Evolutionary conservation across 179 eudicot species (phyloP).

Genomic region (Monotropa hypopitys): DNA sequence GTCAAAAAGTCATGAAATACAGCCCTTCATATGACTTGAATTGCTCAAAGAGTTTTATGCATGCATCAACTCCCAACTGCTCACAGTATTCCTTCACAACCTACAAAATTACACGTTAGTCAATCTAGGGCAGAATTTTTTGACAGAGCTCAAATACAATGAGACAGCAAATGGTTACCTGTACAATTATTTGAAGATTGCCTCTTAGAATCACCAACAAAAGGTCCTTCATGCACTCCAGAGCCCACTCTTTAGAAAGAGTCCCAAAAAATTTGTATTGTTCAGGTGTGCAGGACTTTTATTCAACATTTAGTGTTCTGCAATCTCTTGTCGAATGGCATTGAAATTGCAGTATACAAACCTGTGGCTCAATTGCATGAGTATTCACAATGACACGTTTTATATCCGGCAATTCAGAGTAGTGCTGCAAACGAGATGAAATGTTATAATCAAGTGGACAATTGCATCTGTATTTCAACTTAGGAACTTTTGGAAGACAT

Average conservation of each 20-base stretch:
- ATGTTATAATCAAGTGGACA: background rate
- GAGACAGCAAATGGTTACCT: constrained; percentile 29
- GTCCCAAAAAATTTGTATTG: constrained; percentile 94
- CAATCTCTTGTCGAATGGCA: no score
- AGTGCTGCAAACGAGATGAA: constrained; percentile 47
- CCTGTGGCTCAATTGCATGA: constrained; percentile 99
- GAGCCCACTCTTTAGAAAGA: constrained; percentile 80
- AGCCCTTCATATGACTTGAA: constrained; percentile 85
- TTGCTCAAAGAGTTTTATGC: constrained; percentile 85
- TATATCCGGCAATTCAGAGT: constrained; percentile 69
- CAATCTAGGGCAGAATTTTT: background rate
- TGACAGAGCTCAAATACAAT: background rate
- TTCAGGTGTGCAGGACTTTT: no score
- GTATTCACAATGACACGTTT: constrained; percentile 96
- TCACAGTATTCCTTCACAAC: constrained; percentile 85
- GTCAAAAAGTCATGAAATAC: no score
- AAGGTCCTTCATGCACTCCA: constrained; percentile 96
- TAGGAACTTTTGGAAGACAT: background rate
- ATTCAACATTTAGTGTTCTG: no score
- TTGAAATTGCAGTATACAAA: constrained; percentile 9
- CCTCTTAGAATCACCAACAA: constrained; percentile 75
- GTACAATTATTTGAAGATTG: constrained; percentile 91
- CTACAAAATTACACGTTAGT: constrained; percentile 21
- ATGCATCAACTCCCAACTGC: constrained; percentile 72
- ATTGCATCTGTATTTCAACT: background rate